Evolutionary conservation across 1,139 yeast species (phyloP).

Genomic region (Suhomyces guaymorum): DNA sequence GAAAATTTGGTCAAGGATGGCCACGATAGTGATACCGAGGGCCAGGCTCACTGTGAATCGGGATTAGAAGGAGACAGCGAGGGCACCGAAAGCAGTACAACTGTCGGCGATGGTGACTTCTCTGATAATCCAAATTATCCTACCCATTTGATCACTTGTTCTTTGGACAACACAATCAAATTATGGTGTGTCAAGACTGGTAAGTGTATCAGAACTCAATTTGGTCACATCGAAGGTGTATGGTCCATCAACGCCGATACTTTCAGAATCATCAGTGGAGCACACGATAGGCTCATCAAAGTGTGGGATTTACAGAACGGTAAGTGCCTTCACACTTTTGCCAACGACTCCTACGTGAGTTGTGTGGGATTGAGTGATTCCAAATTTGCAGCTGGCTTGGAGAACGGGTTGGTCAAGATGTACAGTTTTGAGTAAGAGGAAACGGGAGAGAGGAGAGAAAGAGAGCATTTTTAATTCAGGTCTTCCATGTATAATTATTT

Average conservation of each 20-base stretch:
- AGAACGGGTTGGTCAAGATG: constrained; percentile 80
- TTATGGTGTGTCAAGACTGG: constrained; percentile 90
- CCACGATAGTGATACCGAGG: constrained; percentile 30
- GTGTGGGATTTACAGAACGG: constrained; percentile 97
- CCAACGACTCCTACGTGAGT: constrained; percentile 71
- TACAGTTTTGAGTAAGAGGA: constrained; percentile 65
- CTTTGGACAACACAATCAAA: constrained; percentile 90
- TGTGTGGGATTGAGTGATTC: constrained; percentile 92
- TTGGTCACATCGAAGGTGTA: constrained; percentile 97
- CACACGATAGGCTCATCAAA: constrained; percentile 86
- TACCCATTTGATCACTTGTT: constrained; percentile 81
- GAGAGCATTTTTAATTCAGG: constrained; percentile 2
- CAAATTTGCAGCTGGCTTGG: constrained; percentile 86
- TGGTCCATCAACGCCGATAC: constrained; percentile 97
- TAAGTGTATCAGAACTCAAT: constrained; percentile 85
- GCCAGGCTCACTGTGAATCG: constrained; percentile 7
- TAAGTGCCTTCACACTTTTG: constrained; percentile 88
- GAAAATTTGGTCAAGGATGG: constrained; percentile 49
- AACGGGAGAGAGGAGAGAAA: not conserved
- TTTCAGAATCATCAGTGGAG: constrained; percentile 89
- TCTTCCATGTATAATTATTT: not conserved
- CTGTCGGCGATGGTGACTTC: constrained; percentile 23
- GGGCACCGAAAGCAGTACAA: constrained; percentile 31
- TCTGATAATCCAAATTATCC: constrained; percentile 50
- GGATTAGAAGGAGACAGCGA: constrained; percentile 1